These are phyloP conservation scores for Thermothelomyces thermophilus DNA, from an alignment of 2,329 filamentous ascomycete genomes.

Conservation along the genomic window DNA sequence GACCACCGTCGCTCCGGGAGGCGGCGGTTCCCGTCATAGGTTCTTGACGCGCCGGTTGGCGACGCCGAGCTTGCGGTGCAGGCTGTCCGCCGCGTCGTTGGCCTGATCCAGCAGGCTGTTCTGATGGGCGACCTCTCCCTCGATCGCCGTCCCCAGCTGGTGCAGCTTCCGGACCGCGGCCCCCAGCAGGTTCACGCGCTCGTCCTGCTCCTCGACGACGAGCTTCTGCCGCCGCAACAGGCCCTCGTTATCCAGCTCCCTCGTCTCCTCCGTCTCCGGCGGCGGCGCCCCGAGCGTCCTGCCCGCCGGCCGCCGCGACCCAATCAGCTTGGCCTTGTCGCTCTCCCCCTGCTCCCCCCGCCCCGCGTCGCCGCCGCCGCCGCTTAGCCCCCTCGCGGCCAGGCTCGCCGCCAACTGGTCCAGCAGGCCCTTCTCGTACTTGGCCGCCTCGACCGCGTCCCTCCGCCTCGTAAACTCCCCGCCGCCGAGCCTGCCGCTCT, in stretches of 20 bases:
- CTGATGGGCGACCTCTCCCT: slow-evolving; percentile 66
- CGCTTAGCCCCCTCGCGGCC: slow-evolving; percentile 35
- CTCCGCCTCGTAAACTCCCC: slow-evolving; percentile 66
- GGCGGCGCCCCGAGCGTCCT: slow-evolving; percentile 66
- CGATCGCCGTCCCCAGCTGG: slow-evolving; percentile 71
- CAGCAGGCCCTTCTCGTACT: slow-evolving; percentile 68
- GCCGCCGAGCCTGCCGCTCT: slow-evolving; percentile 54
- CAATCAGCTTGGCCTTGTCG: slow-evolving; percentile 46
- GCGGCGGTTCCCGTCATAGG: slow-evolving; percentile 36
- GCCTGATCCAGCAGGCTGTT: slow-evolving; percentile 62
- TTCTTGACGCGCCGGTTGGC: slow-evolving; percentile 67
- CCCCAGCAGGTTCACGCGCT: slow-evolving; percentile 61
- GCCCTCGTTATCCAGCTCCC: slow-evolving; percentile 69
- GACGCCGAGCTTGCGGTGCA: slow-evolving; percentile 63
- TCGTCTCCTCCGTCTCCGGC: slow-evolving; percentile 67
- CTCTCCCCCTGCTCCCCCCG: slow-evolving; percentile 40
- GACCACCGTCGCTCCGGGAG: slow-evolving; percentile 2
- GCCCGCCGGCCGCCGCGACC: slow-evolving; percentile 34
- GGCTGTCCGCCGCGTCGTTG: slow-evolving; percentile 58
- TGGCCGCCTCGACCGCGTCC: slow-evolving; percentile 62
- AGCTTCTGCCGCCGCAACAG: slow-evolving; percentile 67
- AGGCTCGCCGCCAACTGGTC: slow-evolving; percentile 62
- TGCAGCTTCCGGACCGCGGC: slow-evolving; percentile 66
- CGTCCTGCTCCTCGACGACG: slow-evolving; percentile 68
- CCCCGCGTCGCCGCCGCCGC: slow-evolving; percentile 26